phyloP scores from a whole-genome alignment of 2,329 filamentous ascomycete genomes.

The Reticulascus tulasneorum region DNA sequence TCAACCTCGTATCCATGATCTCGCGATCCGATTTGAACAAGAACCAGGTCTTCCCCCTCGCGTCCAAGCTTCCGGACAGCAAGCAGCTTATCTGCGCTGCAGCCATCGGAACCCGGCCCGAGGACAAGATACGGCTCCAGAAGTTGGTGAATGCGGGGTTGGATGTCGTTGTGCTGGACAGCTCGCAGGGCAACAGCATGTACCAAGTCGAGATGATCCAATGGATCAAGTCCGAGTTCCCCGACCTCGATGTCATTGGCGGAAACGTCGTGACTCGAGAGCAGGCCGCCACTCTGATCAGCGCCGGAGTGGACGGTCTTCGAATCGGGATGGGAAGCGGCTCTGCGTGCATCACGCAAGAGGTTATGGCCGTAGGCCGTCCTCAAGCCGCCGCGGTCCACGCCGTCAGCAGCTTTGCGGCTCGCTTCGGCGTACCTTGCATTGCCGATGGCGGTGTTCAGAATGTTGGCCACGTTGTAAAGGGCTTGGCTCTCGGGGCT shows the following conservation, averaged over 20 bases:
- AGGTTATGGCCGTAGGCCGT: conserved; percentile 98
- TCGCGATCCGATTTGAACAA: conserved; percentile 96
- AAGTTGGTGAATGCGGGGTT: conserved; percentile 91
- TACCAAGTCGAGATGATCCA: conserved; percentile 99
- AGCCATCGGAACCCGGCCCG: conserved; percentile 89
- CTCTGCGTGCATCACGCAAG: conserved; percentile 97
- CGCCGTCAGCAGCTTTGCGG: conserved; percentile 84
- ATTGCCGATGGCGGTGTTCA: conserved; percentile 98
- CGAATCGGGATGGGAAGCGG: conserved; percentile 99
- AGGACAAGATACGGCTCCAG: conserved; percentile 82
- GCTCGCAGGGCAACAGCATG: conserved; percentile 96
- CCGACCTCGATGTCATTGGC: conserved; percentile 87
- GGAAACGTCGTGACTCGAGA: conserved; percentile 98
- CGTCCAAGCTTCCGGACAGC: conserved; percentile 92
- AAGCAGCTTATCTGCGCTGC: conserved; percentile 97
- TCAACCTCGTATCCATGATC: conserved; percentile 87
- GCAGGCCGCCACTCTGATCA: conserved; percentile 88
- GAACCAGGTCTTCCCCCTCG: conserved; percentile 94
- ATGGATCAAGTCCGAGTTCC: conserved; percentile 85
- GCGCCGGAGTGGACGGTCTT: conserved; percentile 90
- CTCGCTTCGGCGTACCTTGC: conserved; percentile 91
- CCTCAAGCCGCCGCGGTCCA: conserved; percentile 93
- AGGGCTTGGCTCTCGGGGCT: conserved; percentile 90
- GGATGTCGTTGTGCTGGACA: conserved; percentile 93
- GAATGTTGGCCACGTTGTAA: conserved; percentile 98